Percentiles rank a stretch among this genome's conserved stretches.
phyloP scores from a whole-genome alignment of 768 basidiomycete species.

The Mycena venus region DNA sequence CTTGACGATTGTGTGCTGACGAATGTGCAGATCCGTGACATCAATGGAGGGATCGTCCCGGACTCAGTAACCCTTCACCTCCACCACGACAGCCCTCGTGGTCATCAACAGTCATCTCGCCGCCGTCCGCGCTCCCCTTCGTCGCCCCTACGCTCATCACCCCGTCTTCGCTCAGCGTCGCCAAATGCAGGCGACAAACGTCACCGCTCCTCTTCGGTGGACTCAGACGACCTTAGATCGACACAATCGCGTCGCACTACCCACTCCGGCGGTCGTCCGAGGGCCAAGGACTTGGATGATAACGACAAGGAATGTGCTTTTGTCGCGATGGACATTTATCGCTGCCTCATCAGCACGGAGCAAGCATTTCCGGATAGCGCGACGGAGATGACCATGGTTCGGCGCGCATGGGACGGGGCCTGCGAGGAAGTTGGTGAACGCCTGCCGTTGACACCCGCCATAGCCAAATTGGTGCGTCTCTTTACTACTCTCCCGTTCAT shows the following conservation, averaged over 20 bases:
- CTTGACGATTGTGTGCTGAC: no score
- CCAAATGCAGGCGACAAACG: neutral
- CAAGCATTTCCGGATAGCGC: neutral
- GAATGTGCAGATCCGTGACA: no score
- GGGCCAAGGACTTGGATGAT: constrained; percentile 26
- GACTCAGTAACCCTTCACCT: no score
- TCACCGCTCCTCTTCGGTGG: neutral
- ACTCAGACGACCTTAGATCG: neutral
- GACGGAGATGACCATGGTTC: neutral
- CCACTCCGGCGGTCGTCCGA: neutral
- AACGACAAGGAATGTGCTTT: neutral
- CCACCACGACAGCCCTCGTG: no score
- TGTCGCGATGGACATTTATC: neutral
- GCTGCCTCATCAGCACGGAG: neutral
- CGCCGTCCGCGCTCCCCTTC: no score
- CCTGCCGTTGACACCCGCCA: neutral
- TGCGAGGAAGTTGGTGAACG: neutral
- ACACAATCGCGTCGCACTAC: neutral
- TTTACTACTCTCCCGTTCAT: neutral
- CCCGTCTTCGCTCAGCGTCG: neutral
- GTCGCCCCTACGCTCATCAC: no score
- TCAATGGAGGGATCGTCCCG: no score
- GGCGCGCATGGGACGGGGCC: neutral
- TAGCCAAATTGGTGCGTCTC: constrained; percentile 22
- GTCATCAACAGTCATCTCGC: no score